Percentiles rank a stretch among this genome's conserved stretches.
Evolutionary conservation across 805 yeast species (phyloP).

Genomic region (Myxozyma melibiosi): DNA sequence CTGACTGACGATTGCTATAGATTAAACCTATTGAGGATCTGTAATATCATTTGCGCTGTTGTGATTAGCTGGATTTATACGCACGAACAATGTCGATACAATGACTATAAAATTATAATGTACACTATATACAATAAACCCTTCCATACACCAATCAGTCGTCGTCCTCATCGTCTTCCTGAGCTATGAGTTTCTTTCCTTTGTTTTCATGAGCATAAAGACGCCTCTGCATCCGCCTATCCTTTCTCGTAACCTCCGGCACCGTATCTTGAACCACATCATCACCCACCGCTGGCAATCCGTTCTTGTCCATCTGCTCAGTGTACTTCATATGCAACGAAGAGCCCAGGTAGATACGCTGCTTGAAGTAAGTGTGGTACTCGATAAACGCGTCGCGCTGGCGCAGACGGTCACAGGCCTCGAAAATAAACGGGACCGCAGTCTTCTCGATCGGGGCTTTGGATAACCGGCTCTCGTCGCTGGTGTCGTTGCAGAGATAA

Average conservation of each 20-base stretch:
- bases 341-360: not conserved
- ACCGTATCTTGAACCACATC: slow-evolving; percentile 1
- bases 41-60: not conserved
- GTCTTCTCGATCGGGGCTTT: not conserved
- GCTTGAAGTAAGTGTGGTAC: slow-evolving; percentile 7
- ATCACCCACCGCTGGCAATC: not conserved
- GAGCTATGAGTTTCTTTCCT: not conserved
- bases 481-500: not conserved
- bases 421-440: slow-evolving; percentile 10
- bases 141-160: no score
- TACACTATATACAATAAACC: not conserved
- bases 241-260: not conserved
- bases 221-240: slow-evolving; percentile 3
- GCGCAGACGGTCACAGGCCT: slow-evolving; percentile 17
- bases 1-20: not conserved
- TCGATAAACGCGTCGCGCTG: slow-evolving; percentile 11
- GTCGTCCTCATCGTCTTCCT: not conserved
- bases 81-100: no score
- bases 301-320: slow-evolving; percentile 1
- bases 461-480: not conserved
- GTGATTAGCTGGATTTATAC: not conserved
- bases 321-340: not conserved
- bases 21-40: slow-evolving; percentile 5
- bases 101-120: not conserved
- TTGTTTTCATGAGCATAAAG: no score